A percentile compares a stretch with the other conserved stretches of the same genome.
phyloP scores from a whole-genome alignment of 768 basidiomycete genomes.

The Trichaptum fuscoviolaceum region DNA sequence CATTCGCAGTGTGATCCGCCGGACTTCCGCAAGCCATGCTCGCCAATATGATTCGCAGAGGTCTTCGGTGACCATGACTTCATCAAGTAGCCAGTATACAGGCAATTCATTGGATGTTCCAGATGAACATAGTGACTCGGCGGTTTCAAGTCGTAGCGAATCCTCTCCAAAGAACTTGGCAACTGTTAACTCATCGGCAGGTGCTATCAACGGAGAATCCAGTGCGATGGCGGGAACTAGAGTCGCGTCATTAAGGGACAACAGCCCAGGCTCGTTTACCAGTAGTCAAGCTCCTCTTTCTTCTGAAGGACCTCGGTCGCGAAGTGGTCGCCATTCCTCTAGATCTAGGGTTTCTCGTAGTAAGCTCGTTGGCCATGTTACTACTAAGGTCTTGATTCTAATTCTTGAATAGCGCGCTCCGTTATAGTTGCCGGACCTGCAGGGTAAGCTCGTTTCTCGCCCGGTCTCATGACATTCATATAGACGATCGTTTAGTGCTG shows the following conservation, averaged over 20 bases:
- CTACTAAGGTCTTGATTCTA: neutral
- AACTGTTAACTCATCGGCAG: neutral
- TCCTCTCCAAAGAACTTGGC: slow-evolving; percentile 19
- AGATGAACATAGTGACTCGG: slow-evolving; percentile 39
- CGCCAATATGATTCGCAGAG: slow-evolving; percentile 42
- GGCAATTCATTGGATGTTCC: slow-evolving; percentile 17
- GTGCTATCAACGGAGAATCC: neutral
- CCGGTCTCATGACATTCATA: slow-evolving; percentile 5
- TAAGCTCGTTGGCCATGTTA: slow-evolving; percentile 16
- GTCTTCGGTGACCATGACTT: slow-evolving; percentile 33
- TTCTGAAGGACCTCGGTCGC: slow-evolving; percentile 1
- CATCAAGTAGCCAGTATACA: slow-evolving; percentile 28
- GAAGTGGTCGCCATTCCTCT: slow-evolving; percentile 12
- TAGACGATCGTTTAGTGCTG: slow-evolving; percentile 37
- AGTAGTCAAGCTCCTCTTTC: neutral
- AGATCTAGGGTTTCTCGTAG: slow-evolving; percentile 16
- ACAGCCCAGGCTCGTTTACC: neutral
- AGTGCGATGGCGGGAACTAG: neutral
- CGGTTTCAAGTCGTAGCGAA: slow-evolving; percentile 37
- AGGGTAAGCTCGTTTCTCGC: slow-evolving; percentile 38
- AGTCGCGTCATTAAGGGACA: neutral
- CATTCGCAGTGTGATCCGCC: slow-evolving; percentile 56
- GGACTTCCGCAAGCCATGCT: slow-evolving; percentile 54
- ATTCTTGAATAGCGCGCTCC: slow-evolving; percentile 39
- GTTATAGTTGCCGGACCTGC: slow-evolving; percentile 60